Conservation (phyloP, 257 asterid genomes). For the Linaria vulgaris region DNA sequence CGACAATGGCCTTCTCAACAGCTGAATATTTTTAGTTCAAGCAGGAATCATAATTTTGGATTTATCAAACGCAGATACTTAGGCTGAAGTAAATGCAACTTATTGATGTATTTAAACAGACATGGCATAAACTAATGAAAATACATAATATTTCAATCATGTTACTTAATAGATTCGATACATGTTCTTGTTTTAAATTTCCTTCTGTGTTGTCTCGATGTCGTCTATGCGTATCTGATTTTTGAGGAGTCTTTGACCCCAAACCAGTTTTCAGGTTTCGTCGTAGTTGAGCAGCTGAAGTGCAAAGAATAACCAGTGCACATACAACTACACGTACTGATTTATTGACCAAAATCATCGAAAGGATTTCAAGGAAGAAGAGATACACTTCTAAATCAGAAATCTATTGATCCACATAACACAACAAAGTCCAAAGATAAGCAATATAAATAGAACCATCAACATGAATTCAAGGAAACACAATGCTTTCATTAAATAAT, state of each 20-base stretch:
- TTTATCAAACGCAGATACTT: too few species aligned
- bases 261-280: neutral
- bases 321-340: neutral
- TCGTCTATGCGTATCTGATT: too few species aligned
- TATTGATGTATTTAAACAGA: too few species aligned
- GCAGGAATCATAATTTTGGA: too few species aligned
- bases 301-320: neutral
- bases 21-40: too few species aligned
- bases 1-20: too few species aligned
- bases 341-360: neutral
- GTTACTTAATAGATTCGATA: neutral
- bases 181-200: too few species aligned
- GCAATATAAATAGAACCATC: neutral
- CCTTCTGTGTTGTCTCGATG: slow-evolving; percentile 14
- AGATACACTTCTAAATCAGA: neutral
- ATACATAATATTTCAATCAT: too few species aligned
- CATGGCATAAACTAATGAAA: too few species aligned
- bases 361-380: slow-evolving; percentile 3
- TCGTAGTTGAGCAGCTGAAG: slow-evolving; percentile 1
- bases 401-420: neutral
- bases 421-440: neutral
- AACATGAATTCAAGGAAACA: neutral
- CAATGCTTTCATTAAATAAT: slow-evolving; percentile 4
- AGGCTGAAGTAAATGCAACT: too few species aligned
- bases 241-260: too few species aligned